Base-by-base conservation (phyloP, 805 yeast genomes). In the Zygotorulaspora danielsina region DNA sequence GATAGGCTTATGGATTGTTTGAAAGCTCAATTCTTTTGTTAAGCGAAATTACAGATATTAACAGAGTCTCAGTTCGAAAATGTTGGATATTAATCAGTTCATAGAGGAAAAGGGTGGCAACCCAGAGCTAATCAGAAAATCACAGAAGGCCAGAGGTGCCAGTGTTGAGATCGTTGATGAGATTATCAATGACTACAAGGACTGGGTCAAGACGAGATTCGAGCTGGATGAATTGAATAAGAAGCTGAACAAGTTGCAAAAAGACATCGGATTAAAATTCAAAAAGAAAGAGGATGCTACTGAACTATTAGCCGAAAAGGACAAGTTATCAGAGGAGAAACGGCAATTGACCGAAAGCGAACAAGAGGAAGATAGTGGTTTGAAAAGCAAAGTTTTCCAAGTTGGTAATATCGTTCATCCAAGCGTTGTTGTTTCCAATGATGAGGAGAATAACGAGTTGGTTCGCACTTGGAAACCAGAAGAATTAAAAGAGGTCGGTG, bases 61-160 rank as follows among this genome's bases (percentile, higher is more conserved):
- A n/a, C n/a, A n/a, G n/a, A n/a, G n/a, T n/a, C n/a, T n/a, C n/a
- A n/a, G n/a, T n/a, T n/a, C n/a, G n/a, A 21, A 30, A n/a, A 90
- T 93, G 98, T 79, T 93, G 68, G 98, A 93, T 66, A 86, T 93
- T 51, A 72, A 82, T 51, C 84, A 84, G 61, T 93, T 93, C 64
- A 81, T 93, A 54, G 95, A 81, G 54, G 98, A 93, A 62, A 90
- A 88, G 69, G 98, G 98, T 44, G 98, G 98, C 48, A 78, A 89
- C 65, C 96, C 98, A 30, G 90, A 89, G 53, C 71, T 71, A 39
- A 87, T 93, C 62, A 83, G 83, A 64, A 77, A 71, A 58, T 89
- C 97, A 26, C 98, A 93, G 67, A 79, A 71, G 65, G 95, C 94
- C 47, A 87, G 98, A 73, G 95, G 95, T 46, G 97, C 78, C 54